Percentiles rank a stretch among this genome's conserved stretches.
These are phyloP conservation scores for Barnettozyma salicaria DNA, from an alignment of 805 yeast genomes.

Conservation along the genomic window DNA sequence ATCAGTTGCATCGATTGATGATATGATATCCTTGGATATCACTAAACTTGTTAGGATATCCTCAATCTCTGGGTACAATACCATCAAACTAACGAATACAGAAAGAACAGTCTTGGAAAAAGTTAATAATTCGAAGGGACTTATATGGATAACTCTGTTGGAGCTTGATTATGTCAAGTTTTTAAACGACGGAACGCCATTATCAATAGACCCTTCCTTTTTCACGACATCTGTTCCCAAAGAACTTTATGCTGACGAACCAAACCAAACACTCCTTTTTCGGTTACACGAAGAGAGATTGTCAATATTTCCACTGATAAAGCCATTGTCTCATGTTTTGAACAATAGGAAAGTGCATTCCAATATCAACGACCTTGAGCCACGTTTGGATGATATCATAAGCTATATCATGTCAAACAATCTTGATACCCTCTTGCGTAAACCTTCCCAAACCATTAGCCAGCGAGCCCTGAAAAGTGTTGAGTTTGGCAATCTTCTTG, in stretches of 20 bases:
- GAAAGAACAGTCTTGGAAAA: neutral
- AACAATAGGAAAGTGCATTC: neutral
- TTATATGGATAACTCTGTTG: constrained; percentile 10
- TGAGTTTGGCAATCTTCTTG: constrained; percentile 6
- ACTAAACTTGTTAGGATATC: constrained; percentile 5
- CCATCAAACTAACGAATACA: constrained; percentile 2
- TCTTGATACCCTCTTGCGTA: constrained; percentile 4
- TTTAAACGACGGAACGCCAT: constrained; percentile 17
- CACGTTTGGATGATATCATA: neutral
- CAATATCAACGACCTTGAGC: neutral
- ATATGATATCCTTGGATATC: constrained; percentile 7
- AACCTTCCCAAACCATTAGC: constrained; percentile 4
- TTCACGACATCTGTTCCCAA: neutral
- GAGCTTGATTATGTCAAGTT: constrained; percentile 15
- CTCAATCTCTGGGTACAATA: constrained; percentile 5
- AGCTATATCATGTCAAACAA: constrained; percentile 4
- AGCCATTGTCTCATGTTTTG: constrained; percentile 4
- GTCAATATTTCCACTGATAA: neutral
- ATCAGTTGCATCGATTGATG: constrained; percentile 6
- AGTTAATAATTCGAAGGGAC: constrained; percentile 2
- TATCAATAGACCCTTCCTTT: constrained; percentile 11
- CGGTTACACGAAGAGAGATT: neutral
- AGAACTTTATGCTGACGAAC: neutral
- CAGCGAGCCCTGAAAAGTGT: constrained; percentile 7
- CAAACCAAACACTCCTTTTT: constrained; percentile 7